These are phyloP conservation scores for Ogataea haglerorum DNA, from an alignment of 805 yeast species.

Conservation along the genomic window DNA sequence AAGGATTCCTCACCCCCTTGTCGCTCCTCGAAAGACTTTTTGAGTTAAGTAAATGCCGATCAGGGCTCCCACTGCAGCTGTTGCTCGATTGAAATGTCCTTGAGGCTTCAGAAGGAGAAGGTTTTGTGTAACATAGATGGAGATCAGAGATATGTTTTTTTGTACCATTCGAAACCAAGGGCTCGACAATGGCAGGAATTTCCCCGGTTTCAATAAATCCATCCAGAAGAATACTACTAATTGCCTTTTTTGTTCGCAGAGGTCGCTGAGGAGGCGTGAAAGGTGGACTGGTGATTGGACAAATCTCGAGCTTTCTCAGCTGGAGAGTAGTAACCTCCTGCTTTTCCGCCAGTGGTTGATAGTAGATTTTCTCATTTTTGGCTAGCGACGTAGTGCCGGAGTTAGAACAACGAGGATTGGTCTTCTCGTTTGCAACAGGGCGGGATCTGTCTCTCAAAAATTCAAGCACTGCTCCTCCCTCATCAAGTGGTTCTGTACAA, in stretches of 20 bases:
- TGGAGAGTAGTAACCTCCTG: slow-evolving; percentile 1
- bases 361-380: neutral
- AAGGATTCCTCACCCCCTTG: no score
- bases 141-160: neutral
- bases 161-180: neutral
- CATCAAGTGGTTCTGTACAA: slow-evolving; percentile 5
- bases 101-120: neutral
- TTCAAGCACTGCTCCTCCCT: neutral
- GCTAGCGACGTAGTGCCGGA: neutral
- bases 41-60: slow-evolving; percentile 1
- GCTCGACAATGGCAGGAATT: slow-evolving; percentile 1
- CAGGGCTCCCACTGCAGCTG: slow-evolving; percentile 7
- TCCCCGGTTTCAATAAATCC: slow-evolving; percentile 26
- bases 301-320: neutral
- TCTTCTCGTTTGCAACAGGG: no score
- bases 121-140: neutral
- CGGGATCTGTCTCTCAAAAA: no score
- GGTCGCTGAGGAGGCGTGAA: neutral
- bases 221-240: slow-evolving; percentile 26
- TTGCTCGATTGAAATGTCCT: neutral
- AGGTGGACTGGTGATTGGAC: neutral
- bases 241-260: slow-evolving; percentile 21
- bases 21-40: slow-evolving; percentile 1
- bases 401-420: no score
- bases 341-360: slow-evolving; percentile 1